These are phyloP conservation scores for Alternaria novae-zelandiae DNA, from an alignment of 2,329 filamentous ascomycete species.

Conservation along the genomic window DNA sequence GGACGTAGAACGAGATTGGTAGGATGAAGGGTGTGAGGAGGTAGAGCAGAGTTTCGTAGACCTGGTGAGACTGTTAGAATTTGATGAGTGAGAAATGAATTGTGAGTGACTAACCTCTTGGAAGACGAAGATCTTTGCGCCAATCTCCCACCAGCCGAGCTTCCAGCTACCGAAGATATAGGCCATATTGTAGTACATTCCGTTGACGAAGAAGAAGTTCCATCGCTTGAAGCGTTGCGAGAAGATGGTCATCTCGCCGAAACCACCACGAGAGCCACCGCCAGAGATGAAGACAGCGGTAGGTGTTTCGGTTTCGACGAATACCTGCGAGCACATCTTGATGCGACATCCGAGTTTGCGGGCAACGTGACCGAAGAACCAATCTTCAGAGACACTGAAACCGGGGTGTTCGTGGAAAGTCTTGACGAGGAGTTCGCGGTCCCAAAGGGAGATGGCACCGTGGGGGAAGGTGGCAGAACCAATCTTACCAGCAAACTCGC, in stretches of 20 bases:
- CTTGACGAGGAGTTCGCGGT: constrained; percentile 54
- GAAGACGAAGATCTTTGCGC: constrained; percentile 58
- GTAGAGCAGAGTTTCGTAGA: constrained; percentile 57
- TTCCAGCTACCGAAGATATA: constrained; percentile 58
- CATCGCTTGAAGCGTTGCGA: constrained; percentile 58
- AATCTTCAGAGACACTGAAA: constrained; percentile 59
- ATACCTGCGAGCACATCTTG: constrained; percentile 57
- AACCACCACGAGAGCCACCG: constrained; percentile 54
- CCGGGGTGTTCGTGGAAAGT: constrained; percentile 58
- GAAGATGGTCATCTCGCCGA: constrained; percentile 62
- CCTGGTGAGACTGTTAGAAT: constrained; percentile 18
- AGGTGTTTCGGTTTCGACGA: constrained; percentile 60
- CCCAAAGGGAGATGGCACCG: constrained; percentile 59
- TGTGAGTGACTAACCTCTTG: constrained; percentile 46
- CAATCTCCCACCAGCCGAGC: constrained; percentile 58
- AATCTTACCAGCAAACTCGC: constrained; percentile 53
- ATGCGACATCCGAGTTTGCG: constrained; percentile 55
- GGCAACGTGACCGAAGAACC: constrained; percentile 60
- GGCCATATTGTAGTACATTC: constrained; percentile 56
- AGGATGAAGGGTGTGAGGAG: constrained; percentile 55
- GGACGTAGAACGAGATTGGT: constrained; percentile 54
- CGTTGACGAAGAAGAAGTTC: constrained; percentile 61
- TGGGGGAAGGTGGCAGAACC: constrained; percentile 60
- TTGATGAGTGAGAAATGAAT: constrained; percentile 12
- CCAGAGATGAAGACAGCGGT: constrained; percentile 52